Evolutionary conservation across 2,329 filamentous ascomycete species (phyloP).

Genomic region (Zasmidium angulare): DNA sequence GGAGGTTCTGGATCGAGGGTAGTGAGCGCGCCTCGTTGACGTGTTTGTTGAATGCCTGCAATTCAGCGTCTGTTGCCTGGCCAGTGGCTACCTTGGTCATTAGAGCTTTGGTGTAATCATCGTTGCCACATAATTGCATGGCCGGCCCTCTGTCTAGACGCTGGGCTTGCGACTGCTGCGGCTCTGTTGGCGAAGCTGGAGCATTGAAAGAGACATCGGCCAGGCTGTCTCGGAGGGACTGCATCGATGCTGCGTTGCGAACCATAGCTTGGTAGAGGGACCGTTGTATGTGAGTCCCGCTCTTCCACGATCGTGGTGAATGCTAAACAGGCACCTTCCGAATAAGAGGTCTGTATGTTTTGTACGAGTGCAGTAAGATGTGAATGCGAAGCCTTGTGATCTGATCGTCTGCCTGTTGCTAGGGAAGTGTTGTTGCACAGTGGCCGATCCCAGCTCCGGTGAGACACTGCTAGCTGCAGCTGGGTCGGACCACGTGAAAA

Average conservation of each 20-base stretch:
- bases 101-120: conserved; percentile 23
- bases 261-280: conserved; percentile 24
- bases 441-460: background rate
- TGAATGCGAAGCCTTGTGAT: background rate
- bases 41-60: conserved; percentile 19
- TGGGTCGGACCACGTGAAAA: background rate
- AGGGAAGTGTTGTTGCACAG: background rate
- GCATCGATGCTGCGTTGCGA: conserved; percentile 30
- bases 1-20: conserved; percentile 11
- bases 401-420: background rate
- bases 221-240: conserved; percentile 26
- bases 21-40: conserved; percentile 12
- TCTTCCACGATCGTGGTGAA: too few relatives aligned
- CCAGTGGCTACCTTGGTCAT: conserved; percentile 28
- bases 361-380: background rate
- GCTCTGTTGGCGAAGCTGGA: conserved; percentile 1
- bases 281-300: too few relatives aligned
- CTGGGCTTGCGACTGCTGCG: background rate
- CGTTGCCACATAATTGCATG: conserved; percentile 20
- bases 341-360: too few relatives aligned
- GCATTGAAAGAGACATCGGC: conserved; percentile 11
- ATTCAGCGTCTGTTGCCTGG: conserved; percentile 21
- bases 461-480: background rate
- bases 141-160: conserved; percentile 7
- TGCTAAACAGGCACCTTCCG: too few relatives aligned